Conservation (phyloP, 306 rosid genomes). For the Oemleria cerasiformis region DNA sequence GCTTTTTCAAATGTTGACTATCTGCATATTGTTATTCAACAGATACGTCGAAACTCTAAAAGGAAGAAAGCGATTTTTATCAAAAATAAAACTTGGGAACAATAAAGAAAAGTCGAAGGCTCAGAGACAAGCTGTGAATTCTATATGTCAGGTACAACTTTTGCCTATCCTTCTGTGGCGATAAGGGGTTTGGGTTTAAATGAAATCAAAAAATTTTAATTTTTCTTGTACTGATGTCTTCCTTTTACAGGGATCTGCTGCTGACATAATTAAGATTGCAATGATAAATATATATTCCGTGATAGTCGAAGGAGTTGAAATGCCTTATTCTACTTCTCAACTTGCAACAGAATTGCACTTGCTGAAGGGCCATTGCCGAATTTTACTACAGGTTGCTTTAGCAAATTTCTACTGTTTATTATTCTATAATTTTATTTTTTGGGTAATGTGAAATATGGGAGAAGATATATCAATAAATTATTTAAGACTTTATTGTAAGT, state of each 20-base stretch:
- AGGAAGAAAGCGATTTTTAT: conserved; percentile 86
- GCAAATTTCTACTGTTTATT: conserved; percentile 7
- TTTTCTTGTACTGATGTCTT: conserved; percentile 23
- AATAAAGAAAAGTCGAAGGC: conserved; percentile 78
- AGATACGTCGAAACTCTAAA: conserved; percentile 77
- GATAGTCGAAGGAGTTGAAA: conserved; percentile 38
- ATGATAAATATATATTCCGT: conserved; percentile 70
- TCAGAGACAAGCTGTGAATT: conserved; percentile 96
- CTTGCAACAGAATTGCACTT: conserved; percentile 35
- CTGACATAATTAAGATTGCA: conserved; percentile 89
- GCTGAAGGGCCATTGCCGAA: conserved; percentile 69
- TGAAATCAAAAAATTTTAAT: neutral
- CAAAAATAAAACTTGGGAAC: conserved; percentile 80
- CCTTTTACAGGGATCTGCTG: conserved; percentile 83
- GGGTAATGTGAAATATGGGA: conserved; percentile 6
- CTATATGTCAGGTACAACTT: conserved; percentile 80
- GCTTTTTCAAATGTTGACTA: conserved; percentile 3
- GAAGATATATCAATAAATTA: neutral
- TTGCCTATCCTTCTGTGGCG: conserved; percentile 13
- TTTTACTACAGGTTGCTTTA: conserved; percentile 71
- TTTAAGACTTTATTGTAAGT: neutral
- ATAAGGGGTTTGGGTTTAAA: neutral
- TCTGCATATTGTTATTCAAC: conserved; percentile 23
- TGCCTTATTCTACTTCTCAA: conserved; percentile 42
- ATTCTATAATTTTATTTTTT: neutral